Evolutionary conservation across 208 protist species (phyloP).

Genomic region (Acanthamoeba divionensis): DNA sequence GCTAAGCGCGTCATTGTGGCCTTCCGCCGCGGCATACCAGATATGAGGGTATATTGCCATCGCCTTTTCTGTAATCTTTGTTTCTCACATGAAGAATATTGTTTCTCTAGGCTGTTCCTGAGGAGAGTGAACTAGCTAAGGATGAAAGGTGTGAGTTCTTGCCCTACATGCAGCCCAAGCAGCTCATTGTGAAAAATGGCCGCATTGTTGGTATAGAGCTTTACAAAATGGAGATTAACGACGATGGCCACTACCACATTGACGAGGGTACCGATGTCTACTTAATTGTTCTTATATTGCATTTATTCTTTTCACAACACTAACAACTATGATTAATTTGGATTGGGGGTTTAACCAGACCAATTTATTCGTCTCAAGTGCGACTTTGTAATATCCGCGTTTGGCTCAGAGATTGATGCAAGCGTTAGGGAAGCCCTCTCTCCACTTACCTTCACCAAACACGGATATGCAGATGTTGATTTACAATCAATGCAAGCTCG

Average conservation of each 20-base stretch:
- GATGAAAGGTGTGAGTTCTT: slow-evolving; percentile 84
- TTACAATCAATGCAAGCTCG: slow-evolving; percentile 41
- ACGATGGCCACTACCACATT: slow-evolving; percentile 75
- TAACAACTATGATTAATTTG: too few relatives aligned
- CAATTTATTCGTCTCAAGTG: slow-evolving; percentile 83
- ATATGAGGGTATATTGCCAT: slow-evolving; percentile 80
- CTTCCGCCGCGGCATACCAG: slow-evolving; percentile 80
- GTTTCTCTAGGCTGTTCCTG: slow-evolving; percentile 76
- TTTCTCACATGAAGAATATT: background rate
- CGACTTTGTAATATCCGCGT: slow-evolving; percentile 86
- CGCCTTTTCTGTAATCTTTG: background rate
- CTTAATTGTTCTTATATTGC: background rate
- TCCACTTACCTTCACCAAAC: slow-evolving; percentile 73
- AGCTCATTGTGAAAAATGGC: slow-evolving; percentile 76
- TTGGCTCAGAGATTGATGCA: slow-evolving; percentile 74
- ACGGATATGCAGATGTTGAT: slow-evolving; percentile 76
- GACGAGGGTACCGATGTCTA: slow-evolving; percentile 68
- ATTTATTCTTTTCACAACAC: too few relatives aligned
- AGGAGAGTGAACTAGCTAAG: too few relatives aligned
- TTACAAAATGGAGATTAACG: slow-evolving; percentile 78
- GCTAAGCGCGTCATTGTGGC: slow-evolving; percentile 78
- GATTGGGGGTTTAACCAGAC: too few relatives aligned
- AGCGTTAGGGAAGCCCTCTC: slow-evolving; percentile 50
- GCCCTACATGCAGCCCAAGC: slow-evolving; percentile 77
- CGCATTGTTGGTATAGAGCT: slow-evolving; percentile 78